These are phyloP conservation scores for Stephanodiscus triporus DNA, from an alignment of 108 stramenopile species.

Conservation along the genomic window DNA sequence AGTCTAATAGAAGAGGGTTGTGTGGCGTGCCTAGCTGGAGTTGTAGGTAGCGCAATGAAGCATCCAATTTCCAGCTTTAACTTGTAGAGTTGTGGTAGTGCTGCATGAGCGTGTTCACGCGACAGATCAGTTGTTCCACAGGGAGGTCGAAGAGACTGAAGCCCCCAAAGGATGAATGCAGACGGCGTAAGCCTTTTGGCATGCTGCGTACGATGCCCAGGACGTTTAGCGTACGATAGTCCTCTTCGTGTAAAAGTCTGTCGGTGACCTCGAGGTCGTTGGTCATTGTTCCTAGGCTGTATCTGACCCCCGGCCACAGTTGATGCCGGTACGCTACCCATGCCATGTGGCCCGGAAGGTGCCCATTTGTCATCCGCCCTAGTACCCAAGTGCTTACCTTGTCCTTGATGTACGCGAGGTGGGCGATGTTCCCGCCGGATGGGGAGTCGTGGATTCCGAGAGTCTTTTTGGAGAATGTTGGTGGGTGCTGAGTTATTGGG, in stretches of 20 bases:
- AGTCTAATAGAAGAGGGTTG: conserved; percentile 2
- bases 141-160: neutral
- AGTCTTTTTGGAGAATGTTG: neutral
- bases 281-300: neutral
- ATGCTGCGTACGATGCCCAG: conserved; percentile 11
- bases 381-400: neutral
- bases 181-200: neutral
- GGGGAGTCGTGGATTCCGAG: neutral
- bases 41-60: conserved; percentile 12
- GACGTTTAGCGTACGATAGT: neutral
- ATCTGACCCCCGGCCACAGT: neutral
- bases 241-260: neutral
- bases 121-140: neutral
- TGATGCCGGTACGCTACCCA: neutral
- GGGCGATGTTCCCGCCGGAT: neutral
- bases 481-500: no score
- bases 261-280: neutral
- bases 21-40: conserved; percentile 17
- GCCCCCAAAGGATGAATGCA: conserved; percentile 11
- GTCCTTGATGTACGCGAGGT: neutral
- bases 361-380: neutral
- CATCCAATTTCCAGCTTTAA: conserved; percentile 3
- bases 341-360: neutral
- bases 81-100: conserved; percentile 1
- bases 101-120: conserved; percentile 11